A percentile compares a stretch with the other conserved stretches of the same genome.
Conservation (phyloP, 2,329 filamentous ascomycete genomes). For the Trichoderma breve region DNA sequence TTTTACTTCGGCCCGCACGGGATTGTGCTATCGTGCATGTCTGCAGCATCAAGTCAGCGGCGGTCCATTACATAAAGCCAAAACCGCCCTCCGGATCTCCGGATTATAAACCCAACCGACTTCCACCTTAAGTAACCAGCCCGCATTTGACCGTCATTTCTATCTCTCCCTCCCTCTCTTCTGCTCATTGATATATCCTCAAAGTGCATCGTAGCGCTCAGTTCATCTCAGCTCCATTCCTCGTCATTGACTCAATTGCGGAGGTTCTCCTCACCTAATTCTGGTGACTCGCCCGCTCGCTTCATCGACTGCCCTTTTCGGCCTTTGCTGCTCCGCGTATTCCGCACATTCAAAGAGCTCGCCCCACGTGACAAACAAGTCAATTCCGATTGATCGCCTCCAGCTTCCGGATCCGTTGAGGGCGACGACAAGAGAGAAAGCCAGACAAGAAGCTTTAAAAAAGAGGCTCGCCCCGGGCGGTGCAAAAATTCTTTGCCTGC, state of each 20-base stretch:
- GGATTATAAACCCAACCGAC: neutral
- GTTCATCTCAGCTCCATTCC: neutral
- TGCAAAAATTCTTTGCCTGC: neutral
- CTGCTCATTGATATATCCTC: neutral
- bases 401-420: neutral
- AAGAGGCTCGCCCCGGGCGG: neutral
- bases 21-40: neutral
- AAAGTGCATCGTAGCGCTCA: neutral
- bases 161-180: neutral
- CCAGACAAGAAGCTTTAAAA: neutral
- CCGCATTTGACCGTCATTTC: neutral
- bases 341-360: neutral
- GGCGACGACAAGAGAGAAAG: neutral
- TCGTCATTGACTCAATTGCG: neutral
- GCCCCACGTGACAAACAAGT: conserved; percentile 9
- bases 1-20: conserved; percentile 9
- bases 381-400: conserved; percentile 4
- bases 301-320: neutral
- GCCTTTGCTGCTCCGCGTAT: neutral
- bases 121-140: neutral
- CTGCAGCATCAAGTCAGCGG: neutral
- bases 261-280: neutral
- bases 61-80: neutral
- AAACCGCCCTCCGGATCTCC: conserved; percentile 1
- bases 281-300: neutral